Evolutionary conservation across 1,139 yeast genomes (phyloP).

Genomic region (Candida tropicalis): DNA sequence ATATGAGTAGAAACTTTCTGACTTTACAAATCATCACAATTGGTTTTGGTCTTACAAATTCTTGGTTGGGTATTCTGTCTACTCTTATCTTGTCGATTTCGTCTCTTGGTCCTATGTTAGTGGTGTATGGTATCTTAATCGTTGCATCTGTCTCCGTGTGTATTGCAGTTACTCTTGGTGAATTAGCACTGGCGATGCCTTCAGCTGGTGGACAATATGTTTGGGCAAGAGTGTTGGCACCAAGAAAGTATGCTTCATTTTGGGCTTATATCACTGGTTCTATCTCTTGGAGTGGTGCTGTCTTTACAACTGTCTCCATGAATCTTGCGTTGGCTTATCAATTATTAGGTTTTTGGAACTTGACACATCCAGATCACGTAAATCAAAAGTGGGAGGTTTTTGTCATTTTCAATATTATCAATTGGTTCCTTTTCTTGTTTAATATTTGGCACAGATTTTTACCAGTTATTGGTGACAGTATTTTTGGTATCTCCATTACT

Average conservation of each 20-base stretch:
- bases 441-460: constrained; percentile 42
- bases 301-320: constrained; percentile 59
- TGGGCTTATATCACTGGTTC: constrained; percentile 57
- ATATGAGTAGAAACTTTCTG: constrained; percentile 52
- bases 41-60: constrained; percentile 70
- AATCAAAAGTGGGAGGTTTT: constrained; percentile 55
- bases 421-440: constrained; percentile 34
- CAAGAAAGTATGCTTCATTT: constrained; percentile 48
- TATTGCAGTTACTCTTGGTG: constrained; percentile 46
- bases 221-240: constrained; percentile 61
- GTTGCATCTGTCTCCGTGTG: constrained; percentile 50
- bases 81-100: constrained; percentile 63
- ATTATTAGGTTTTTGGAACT: constrained; percentile 52
- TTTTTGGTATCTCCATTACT: constrained; percentile 38
- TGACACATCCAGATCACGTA: constrained; percentile 46
- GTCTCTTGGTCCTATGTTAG: constrained; percentile 70
- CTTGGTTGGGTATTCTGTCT: constrained; percentile 60
- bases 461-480: constrained; percentile 37
- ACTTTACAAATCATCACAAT: constrained; percentile 62
- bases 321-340: constrained; percentile 52
- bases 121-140: constrained; percentile 68
- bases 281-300: constrained; percentile 59
- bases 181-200: constrained; percentile 56
- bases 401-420: constrained; percentile 47
- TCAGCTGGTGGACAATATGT: constrained; percentile 63